Percentiles rank a stretch among this genome's conserved stretches.
Evolutionary conservation across 257 asterid species (phyloP).

Genomic region (Mentha longifolia): DNA sequence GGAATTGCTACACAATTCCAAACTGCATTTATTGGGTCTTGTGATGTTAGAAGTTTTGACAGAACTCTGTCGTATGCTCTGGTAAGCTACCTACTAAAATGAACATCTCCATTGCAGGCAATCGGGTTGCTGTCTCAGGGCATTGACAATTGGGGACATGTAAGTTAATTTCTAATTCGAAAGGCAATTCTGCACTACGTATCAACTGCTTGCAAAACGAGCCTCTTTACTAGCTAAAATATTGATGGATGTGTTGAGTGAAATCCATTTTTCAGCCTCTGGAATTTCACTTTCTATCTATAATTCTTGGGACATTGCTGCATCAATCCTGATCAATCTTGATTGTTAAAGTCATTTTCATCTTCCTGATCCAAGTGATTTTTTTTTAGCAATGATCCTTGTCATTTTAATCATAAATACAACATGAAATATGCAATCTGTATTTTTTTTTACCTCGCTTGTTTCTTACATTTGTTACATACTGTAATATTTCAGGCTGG

Average conservation of each 20-base stretch:
- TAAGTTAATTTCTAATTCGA: conserved; percentile 47
- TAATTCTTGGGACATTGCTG: not conserved
- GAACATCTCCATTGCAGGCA: conserved; percentile 47
- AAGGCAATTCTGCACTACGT: not conserved
- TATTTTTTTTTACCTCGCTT: not conserved
- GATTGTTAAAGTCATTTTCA: conserved; percentile 15
- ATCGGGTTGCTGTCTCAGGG: conserved; percentile 71
- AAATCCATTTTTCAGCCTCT: not conserved
- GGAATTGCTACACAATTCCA: not conserved
- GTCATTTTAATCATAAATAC: not conserved
- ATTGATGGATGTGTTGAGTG: conserved; percentile 1
- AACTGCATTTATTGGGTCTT: not conserved
- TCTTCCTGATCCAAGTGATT: not conserved
- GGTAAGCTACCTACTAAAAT: conserved; percentile 21
- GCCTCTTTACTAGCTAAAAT: not conserved
- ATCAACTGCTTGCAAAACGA: conserved; percentile 1
- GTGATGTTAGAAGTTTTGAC: conserved; percentile 16
- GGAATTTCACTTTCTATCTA: not conserved
- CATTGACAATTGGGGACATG: conserved; percentile 96
- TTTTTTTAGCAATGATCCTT: too few species aligned
- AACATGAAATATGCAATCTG: not conserved
- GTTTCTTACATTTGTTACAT: not conserved
- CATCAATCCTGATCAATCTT: not conserved
- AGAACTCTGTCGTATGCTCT: not conserved
- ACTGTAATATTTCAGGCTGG: conserved; percentile 57